Evolutionary conservation across 768 basidiomycete genomes (phyloP), one percentile per base, ranked within the genome.

Genomic region (Russula olivacea): DNA sequence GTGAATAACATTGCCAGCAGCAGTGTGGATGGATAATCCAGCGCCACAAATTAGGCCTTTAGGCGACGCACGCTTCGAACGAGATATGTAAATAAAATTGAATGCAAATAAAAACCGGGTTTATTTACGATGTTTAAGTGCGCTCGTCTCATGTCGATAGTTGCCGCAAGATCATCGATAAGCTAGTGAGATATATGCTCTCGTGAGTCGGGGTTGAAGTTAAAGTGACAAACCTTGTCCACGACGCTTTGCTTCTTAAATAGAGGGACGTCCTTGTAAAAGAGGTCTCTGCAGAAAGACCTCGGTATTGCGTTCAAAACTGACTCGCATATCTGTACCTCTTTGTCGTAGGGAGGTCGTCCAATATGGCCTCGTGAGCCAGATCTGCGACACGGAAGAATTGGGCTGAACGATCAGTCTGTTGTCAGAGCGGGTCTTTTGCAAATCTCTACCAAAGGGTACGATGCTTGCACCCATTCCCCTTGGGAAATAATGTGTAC

Each of bases 161-260:
- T 92, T 0, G 93, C 92, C 1, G 93, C 91, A 15, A 98, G 75
- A 69, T 96, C 91, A 68, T 97, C 94, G 30, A 96, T 84, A 9
- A 97, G 78, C 93, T 96, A 63, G 6, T 4, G 36, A 49, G 14
- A 5, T 55, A 50, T 47, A 57, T 55, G 40, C 54, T 40, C 51
- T 43, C 32, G n/a, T 43, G 36, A 56, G 58, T 52, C 64, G 56
- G 21, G 38, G 19, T 30, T 17, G 21, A 41, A 43, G 36, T 36
- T 23, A 28, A 60, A 49, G 45, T 17, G 28, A 68, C 77, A 55
- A 66, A 91, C 94, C 64, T 79, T 78, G 73, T 98, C 91, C 1
- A 96, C 93, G 0, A 81, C 79, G n/a, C 76, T 74, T 72, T 98
- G 95, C 8, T 77, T 82, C 64, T 79, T 84, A 75, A 96, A 98